phyloP scores from a whole-genome alignment of 2,329 filamentous ascomycete genomes.

The Cladorrhinum sp. region DNA sequence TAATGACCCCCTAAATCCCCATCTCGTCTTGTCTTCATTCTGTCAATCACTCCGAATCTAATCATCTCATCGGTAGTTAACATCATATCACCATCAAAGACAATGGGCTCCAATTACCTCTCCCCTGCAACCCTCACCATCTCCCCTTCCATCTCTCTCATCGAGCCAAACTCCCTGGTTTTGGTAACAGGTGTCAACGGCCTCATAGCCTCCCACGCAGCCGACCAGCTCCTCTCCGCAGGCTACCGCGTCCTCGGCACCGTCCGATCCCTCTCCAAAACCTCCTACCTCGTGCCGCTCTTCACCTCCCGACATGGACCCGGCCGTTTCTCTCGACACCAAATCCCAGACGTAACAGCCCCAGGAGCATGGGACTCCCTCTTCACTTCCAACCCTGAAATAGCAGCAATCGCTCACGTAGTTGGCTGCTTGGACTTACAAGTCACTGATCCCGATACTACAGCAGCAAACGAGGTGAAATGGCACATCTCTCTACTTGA shows the following conservation, averaged over 20 bases:
- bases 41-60: too few species aligned
- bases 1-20: neutral
- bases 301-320: slow-evolving; percentile 30
- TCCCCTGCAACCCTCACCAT: slow-evolving; percentile 4
- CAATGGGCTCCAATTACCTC: neutral
- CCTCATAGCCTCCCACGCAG: slow-evolving; percentile 41
- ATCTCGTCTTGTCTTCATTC: too few species aligned
- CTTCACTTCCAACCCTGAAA: slow-evolving; percentile 8
- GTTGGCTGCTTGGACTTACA: slow-evolving; percentile 24
- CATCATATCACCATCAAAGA: neutral
- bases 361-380: slow-evolving; percentile 29
- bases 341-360: slow-evolving; percentile 30
- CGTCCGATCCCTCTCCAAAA: slow-evolving; percentile 33
- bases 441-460: slow-evolving; percentile 25
- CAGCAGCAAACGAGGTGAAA: slow-evolving; percentile 21
- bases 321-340: slow-evolving; percentile 28
- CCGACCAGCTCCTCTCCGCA: slow-evolving; percentile 34
- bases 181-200: slow-evolving; percentile 44
- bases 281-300: slow-evolving; percentile 27
- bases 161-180: slow-evolving; percentile 26
- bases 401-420: slow-evolving; percentile 30
- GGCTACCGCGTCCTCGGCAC: slow-evolving; percentile 42
- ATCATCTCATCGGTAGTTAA: too few species aligned
- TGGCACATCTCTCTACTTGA: slow-evolving; percentile 20
- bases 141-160: slow-evolving; percentile 11